These are phyloP conservation scores for Phialophora chinensis DNA, from an alignment of 2,329 filamentous ascomycete species.

Conservation along the genomic window DNA sequence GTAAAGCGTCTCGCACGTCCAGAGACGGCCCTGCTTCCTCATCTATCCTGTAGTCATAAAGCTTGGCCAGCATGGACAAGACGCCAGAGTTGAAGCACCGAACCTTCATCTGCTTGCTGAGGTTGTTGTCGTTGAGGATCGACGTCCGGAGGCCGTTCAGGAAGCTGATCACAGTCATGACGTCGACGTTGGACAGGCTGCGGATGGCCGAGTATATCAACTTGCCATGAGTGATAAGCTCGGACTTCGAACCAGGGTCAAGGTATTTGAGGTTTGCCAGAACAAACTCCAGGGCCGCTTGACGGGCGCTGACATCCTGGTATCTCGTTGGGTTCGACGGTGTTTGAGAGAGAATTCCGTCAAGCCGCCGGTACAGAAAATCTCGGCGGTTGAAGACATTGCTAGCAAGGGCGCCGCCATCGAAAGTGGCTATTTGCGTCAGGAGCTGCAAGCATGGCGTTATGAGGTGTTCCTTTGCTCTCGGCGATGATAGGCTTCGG, in stretches of 20 bases:
- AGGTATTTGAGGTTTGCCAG: conserved; percentile 80
- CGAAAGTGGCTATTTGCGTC: conserved; percentile 81
- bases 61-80: conserved; percentile 71
- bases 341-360: conserved; percentile 78
- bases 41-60: conserved; percentile 65
- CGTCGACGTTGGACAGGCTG: conserved; percentile 76
- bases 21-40: conserved; percentile 48
- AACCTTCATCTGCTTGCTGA: conserved; percentile 76
- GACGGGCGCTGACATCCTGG: conserved; percentile 73
- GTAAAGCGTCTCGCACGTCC: conserved; percentile 70
- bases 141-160: conserved; percentile 72
- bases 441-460: conserved; percentile 86
- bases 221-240: conserved; percentile 77
- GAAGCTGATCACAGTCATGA: conserved; percentile 75
- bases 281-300: conserved; percentile 81
- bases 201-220: conserved; percentile 74
- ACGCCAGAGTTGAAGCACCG: conserved; percentile 76
- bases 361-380: conserved; percentile 78
- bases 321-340: conserved; percentile 59
- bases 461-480: conserved; percentile 84
- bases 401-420: conserved; percentile 80
- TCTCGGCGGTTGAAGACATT: conserved; percentile 78
- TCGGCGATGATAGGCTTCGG: conserved; percentile 77
- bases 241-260: conserved; percentile 75
- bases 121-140: conserved; percentile 74